Conservation (phyloP, 2,329 filamentous ascomycete species). For the Penicillium glabrum region DNA sequence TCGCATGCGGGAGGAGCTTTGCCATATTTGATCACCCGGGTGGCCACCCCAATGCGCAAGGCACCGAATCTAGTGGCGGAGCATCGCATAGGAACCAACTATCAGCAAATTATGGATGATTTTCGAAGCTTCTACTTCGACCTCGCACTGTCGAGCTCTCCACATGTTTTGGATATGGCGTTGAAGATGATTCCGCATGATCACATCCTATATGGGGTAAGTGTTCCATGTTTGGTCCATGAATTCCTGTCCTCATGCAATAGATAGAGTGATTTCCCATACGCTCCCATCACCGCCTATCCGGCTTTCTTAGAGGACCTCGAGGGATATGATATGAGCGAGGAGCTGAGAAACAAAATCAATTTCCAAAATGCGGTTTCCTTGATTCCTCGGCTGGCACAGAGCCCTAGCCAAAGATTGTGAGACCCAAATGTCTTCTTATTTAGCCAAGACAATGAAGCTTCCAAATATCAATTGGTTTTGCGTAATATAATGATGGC, state of each 20-base stretch:
- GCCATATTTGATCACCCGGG: conserved; percentile 41
- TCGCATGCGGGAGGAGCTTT: conserved; percentile 51
- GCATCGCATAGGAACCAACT: conserved; percentile 10
- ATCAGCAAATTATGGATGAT: conserved; percentile 13
- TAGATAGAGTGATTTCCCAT: no score
- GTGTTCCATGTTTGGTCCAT: neutral
- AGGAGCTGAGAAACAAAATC: no score
- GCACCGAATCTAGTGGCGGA: conserved; percentile 9
- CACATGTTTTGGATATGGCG: conserved; percentile 16
- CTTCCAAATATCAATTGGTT: no score
- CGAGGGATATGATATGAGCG: no score
- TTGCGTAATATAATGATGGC: no score
- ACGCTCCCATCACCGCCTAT: no score
- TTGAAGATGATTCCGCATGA: conserved; percentile 18
- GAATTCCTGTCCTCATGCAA: neutral
- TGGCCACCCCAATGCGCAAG: conserved; percentile 11
- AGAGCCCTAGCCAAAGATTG: no score
- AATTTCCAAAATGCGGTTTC: no score
- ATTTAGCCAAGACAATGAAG: no score
- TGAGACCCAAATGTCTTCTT: no score
- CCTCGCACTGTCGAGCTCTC: conserved; percentile 21
- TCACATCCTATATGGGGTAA: conserved; percentile 26
- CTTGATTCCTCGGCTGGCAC: no score
- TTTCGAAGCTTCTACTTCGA: conserved; percentile 31
- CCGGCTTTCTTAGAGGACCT: no score